Conservation (phyloP, 73 alveolate species). For the Blepharisma japonicum region DNA sequence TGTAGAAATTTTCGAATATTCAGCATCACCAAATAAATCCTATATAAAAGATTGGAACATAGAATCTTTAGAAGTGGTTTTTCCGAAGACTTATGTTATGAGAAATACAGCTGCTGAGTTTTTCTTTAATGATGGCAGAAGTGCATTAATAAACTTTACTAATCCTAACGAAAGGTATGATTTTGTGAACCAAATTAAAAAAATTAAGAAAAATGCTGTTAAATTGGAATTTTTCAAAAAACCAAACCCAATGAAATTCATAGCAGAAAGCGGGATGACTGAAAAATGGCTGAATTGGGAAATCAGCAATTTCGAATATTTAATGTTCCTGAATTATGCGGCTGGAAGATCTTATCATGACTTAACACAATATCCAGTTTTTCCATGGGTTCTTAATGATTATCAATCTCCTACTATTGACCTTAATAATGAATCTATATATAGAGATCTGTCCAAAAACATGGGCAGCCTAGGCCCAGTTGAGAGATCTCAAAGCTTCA, state of each 20-base stretch:
- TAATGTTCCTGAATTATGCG: conserved; percentile 76
- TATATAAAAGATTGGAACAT: background rate
- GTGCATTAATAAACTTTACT: conserved; percentile 19
- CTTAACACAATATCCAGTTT: conserved; percentile 94
- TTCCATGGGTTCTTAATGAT: conserved; percentile 90
- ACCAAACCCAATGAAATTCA: conserved; percentile 37
- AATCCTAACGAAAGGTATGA: background rate
- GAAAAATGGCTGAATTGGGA: conserved; percentile 83
- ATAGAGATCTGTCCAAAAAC: conserved; percentile 81
- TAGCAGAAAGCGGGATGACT: conserved; percentile 63
- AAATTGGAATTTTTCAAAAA: background rate
- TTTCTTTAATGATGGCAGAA: conserved; percentile 33
- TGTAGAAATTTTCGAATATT: background rate
- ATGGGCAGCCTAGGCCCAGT: conserved; percentile 84
- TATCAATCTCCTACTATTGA: conserved; percentile 32
- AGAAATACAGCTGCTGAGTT: conserved; percentile 41
- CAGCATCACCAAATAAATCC: background rate
- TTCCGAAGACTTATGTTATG: conserved; percentile 16
- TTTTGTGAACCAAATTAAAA: conserved; percentile 14
- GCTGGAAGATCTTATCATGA: conserved; percentile 91
- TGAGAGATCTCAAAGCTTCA: conserved; percentile 60
- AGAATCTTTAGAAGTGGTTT: background rate
- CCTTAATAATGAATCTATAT: conserved; percentile 30
- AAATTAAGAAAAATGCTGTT: background rate
- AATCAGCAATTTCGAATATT: conserved; percentile 84